Conservation (phyloP, 176 grass and related monocot genomes). For the Neostapfia colusana region DNA sequence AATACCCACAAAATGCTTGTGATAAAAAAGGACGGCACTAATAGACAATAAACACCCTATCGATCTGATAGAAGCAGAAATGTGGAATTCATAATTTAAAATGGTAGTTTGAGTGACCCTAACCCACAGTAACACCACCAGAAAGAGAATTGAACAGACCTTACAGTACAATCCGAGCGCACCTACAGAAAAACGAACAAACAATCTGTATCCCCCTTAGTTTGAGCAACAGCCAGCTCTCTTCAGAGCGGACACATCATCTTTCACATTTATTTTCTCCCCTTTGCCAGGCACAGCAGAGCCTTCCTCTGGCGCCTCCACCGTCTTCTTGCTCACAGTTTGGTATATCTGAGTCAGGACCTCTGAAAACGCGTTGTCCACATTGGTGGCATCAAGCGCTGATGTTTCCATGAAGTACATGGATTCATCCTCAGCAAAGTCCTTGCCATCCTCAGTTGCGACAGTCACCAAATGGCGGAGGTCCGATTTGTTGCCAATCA, state of each 20-base stretch:
- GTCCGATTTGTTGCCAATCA: conserved; percentile 69
- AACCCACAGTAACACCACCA: conserved; percentile 32
- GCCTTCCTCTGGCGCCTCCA: conserved; percentile 49
- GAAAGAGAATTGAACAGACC: conserved; percentile 27
- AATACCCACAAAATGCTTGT: background rate
- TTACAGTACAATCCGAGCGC: conserved; percentile 15
- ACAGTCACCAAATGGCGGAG: conserved; percentile 67
- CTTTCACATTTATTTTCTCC: conserved; percentile 64
- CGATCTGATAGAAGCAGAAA: conserved; percentile 25
- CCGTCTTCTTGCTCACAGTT: conserved; percentile 52
- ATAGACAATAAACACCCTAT: background rate
- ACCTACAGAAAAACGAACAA: conserved; percentile 48
- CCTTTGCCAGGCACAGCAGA: conserved; percentile 40
- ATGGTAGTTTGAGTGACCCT: conserved; percentile 17
- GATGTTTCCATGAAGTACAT: conserved; percentile 80
- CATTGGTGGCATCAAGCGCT: conserved; percentile 62
- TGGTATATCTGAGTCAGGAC: conserved; percentile 73
- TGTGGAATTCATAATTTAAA: conserved; percentile 26
- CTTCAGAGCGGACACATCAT: conserved; percentile 57
- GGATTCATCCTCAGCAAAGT: conserved; percentile 60
- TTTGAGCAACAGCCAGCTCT: conserved; percentile 60
- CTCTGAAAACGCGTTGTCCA: conserved; percentile 59
- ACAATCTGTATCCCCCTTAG: conserved; percentile 29
- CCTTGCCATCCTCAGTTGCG: conserved; percentile 59
- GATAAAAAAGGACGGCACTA: background rate